Conservation (phyloP, 2,329 filamentous ascomycete genomes). For the Didymosphaeria variabile region DNA sequence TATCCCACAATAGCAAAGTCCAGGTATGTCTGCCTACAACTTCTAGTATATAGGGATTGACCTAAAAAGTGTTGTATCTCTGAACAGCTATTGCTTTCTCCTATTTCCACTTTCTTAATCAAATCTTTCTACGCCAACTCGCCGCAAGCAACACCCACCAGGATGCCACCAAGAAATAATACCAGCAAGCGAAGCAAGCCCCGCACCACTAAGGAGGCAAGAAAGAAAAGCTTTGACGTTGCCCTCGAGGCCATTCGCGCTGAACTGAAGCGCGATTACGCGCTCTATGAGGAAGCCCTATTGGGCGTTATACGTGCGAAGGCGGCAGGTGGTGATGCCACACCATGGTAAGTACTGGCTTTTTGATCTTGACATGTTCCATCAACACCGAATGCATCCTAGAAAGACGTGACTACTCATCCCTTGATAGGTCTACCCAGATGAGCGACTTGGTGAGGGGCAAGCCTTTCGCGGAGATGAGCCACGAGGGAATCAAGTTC, state of each 20-base stretch:
- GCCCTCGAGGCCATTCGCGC: not conserved
- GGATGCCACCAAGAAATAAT: not conserved
- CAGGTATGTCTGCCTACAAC: not conserved
- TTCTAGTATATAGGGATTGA: not conserved
- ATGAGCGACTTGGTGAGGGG: slow-evolving; percentile 6
- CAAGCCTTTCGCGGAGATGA: slow-evolving; percentile 9
- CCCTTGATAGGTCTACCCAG: not conserved
- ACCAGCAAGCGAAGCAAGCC: not conserved
- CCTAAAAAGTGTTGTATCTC: not conserved
- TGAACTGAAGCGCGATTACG: slow-evolving; percentile 2
- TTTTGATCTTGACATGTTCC: not conserved
- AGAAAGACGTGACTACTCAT: not conserved
- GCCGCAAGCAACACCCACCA: not conserved
- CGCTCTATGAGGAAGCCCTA: slow-evolving; percentile 5
- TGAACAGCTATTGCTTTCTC: not conserved
- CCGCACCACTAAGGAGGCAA: not conserved
- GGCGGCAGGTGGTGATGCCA: slow-evolving; percentile 3
- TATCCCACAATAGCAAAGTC: not conserved
- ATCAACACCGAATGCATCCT: not conserved
- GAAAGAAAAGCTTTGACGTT: slow-evolving; percentile 1
- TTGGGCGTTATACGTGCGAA: not conserved
- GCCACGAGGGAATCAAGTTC: slow-evolving; percentile 10
- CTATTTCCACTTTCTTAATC: not conserved
- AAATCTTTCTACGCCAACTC: not conserved
- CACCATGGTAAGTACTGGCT: slow-evolving; percentile 6